Evolutionary conservation across 495 filamentous ascomycete species (phyloP).

Genomic region (Copromyces sp.): DNA sequence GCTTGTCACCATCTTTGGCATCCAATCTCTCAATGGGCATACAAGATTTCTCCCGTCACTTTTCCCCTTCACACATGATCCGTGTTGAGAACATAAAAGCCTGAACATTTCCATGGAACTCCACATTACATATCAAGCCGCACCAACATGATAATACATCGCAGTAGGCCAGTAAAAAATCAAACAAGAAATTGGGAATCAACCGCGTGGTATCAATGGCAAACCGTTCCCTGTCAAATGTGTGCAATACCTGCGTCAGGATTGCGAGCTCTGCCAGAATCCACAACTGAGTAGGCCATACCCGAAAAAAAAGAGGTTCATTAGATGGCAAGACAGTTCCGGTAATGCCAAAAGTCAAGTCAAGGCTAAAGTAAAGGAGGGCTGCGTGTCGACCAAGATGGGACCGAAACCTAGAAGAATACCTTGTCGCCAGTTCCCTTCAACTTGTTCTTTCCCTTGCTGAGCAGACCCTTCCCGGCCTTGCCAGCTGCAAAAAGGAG

Average conservation of each 20-base stretch:
- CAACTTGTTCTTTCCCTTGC: conserved; percentile 76
- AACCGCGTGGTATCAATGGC: not conserved
- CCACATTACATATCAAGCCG: not conserved
- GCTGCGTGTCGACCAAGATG: not conserved
- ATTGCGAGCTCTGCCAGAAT: not conserved
- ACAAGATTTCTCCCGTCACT: not conserved
- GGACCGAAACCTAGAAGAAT: conserved; percentile 42
- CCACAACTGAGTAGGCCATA: not conserved
- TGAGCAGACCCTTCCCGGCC: conserved; percentile 77
- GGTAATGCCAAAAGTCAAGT: not conserved
- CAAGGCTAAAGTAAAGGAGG: conserved; percentile 12
- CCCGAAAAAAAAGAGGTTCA: not conserved
- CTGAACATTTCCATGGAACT: not conserved
- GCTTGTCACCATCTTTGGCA: not conserved
- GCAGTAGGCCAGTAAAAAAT: not conserved
- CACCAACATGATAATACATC: not conserved
- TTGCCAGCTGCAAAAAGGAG: conserved; percentile 72
- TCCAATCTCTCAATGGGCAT: not conserved
- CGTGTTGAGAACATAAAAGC: not conserved
- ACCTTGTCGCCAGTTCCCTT: conserved; percentile 61
- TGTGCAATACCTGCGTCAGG: not conserved
- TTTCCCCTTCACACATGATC: not conserved
- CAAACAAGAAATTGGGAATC: not conserved
- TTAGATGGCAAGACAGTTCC: not conserved
- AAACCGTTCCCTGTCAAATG: not conserved